Evolutionary conservation across 805 yeast genomes (phyloP).

Genomic region (Kuraishia floccosa): DNA sequence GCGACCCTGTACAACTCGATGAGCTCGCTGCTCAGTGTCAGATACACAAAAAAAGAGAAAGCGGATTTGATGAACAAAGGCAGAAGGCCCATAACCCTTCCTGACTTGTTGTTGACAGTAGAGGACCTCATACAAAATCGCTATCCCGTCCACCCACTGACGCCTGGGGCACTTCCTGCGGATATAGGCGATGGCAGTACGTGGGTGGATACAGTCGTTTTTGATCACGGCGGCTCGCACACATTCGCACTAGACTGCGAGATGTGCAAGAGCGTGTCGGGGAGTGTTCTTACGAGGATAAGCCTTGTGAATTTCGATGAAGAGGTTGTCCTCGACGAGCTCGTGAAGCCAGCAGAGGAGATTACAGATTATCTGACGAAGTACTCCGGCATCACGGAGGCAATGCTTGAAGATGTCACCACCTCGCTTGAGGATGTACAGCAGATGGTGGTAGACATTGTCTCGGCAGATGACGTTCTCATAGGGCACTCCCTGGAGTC

Average conservation of each 20-base stretch:
- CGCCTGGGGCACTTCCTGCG: slow-evolving; percentile 9
- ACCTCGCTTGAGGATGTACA: slow-evolving; percentile 65
- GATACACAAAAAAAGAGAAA: slow-evolving; percentile 7
- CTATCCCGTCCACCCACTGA: slow-evolving; percentile 49
- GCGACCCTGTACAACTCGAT: slow-evolving; percentile 4
- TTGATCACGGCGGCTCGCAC: slow-evolving; percentile 47
- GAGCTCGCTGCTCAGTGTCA: not conserved
- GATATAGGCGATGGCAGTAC: slow-evolving; percentile 14
- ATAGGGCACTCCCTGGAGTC: slow-evolving; percentile 88
- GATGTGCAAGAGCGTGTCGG: slow-evolving; percentile 61
- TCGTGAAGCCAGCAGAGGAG: slow-evolving; percentile 66
- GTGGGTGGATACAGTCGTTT: slow-evolving; percentile 44
- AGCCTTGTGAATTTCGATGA: slow-evolving; percentile 60
- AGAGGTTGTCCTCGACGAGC: slow-evolving; percentile 53
- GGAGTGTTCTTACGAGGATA: slow-evolving; percentile 64
- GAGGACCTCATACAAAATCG: slow-evolving; percentile 36
- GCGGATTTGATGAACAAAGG: slow-evolving; percentile 6
- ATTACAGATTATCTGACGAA: slow-evolving; percentile 74
- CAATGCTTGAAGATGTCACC: slow-evolving; percentile 46
- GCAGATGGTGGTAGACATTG: slow-evolving; percentile 28
- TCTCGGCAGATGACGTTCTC: slow-evolving; percentile 51
- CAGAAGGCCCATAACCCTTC: slow-evolving; percentile 34
- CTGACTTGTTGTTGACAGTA: slow-evolving; percentile 39
- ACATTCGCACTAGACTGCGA: slow-evolving; percentile 89
- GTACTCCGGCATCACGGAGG: slow-evolving; percentile 82